These are phyloP conservation scores for Lentinula lateritia DNA, from an alignment of 768 basidiomycete species.

Conservation along the genomic window DNA sequence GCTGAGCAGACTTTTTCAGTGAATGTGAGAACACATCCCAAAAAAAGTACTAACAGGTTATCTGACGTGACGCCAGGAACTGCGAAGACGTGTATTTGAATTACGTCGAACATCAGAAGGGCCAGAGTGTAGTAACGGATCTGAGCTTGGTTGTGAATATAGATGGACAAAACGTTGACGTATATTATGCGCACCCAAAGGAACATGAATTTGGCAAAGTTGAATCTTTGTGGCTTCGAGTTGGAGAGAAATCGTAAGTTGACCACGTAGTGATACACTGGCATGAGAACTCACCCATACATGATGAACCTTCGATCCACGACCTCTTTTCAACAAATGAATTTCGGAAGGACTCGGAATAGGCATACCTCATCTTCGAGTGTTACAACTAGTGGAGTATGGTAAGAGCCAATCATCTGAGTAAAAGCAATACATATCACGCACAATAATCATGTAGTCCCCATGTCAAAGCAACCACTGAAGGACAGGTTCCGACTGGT, in stretches of 20 bases:
- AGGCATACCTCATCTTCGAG: conserved; percentile 26
- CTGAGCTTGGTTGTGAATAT: background rate
- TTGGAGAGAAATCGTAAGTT: background rate
- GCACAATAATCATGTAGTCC: conserved; percentile 30
- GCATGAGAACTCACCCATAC: conserved; percentile 28
- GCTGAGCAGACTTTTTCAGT: conserved; percentile 15
- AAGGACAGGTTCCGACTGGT: background rate
- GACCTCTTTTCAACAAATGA: background rate
- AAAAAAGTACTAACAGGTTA: conserved; percentile 23
- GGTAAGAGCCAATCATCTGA: background rate
- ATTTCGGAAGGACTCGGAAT: background rate
- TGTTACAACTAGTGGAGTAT: conserved; percentile 19
- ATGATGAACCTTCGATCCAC: conserved; percentile 23
- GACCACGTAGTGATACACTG: background rate
- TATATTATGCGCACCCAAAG: conserved; percentile 26
- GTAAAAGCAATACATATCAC: background rate
- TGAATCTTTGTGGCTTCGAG: conserved; percentile 26
- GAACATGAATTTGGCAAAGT: conserved; percentile 33
- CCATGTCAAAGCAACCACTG: conserved; percentile 31
- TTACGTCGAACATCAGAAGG: conserved; percentile 36
- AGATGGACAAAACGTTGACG: background rate
- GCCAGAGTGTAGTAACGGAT: conserved; percentile 37
- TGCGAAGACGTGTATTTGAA: conserved; percentile 39
- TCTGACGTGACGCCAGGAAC: conserved; percentile 30
- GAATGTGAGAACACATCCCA: too few relatives aligned